A percentile compares a stretch with the other conserved stretches of the same genome.
phyloP scores from a whole-genome alignment of 371 early-diverging fungal genomes.

The Capillidium rhysosporum region DNA sequence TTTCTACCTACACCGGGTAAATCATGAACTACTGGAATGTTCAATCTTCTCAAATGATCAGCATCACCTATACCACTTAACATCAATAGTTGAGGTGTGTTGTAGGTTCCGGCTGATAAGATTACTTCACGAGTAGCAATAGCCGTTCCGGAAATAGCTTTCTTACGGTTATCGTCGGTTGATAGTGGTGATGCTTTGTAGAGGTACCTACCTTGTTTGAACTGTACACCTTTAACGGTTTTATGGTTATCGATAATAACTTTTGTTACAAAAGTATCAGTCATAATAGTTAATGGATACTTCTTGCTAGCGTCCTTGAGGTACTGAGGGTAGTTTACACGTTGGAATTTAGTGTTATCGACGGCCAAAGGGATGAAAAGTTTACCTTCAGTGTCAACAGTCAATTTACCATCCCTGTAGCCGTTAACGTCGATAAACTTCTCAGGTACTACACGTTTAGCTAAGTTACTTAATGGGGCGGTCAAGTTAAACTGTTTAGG shows the following conservation, averaged over 20 bases:
- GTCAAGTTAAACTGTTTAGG: not conserved
- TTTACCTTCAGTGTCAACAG: not conserved
- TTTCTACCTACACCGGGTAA: conserved; percentile 5
- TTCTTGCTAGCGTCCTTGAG: not conserved
- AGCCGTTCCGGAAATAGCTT: not conserved
- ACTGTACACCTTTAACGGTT: not conserved
- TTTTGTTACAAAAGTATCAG: conserved; percentile 4
- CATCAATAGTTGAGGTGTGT: conserved; percentile 14
- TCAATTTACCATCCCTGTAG: not conserved
- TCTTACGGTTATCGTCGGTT: not conserved
- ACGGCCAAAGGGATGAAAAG: not conserved
- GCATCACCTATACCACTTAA: conserved; percentile 12
- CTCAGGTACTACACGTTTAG: not conserved
- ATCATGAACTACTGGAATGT: not conserved
- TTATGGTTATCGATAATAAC: not conserved
- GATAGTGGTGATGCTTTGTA: conserved; percentile 2
- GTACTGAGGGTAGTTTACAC: not conserved
- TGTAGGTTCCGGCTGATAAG: conserved; percentile 13
- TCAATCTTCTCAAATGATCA: not conserved
- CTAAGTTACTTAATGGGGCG: not conserved
- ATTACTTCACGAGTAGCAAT: conserved; percentile 12
- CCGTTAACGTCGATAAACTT: not conserved
- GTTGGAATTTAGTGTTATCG: not conserved
- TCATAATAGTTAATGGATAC: not conserved
- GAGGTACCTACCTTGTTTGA: not conserved